A percentile compares a stretch with the other conserved stretches of the same genome.
Evolutionary conservation across 2,329 filamentous ascomycete genomes (phyloP).

Genomic region (Neospermospora avenae): DNA sequence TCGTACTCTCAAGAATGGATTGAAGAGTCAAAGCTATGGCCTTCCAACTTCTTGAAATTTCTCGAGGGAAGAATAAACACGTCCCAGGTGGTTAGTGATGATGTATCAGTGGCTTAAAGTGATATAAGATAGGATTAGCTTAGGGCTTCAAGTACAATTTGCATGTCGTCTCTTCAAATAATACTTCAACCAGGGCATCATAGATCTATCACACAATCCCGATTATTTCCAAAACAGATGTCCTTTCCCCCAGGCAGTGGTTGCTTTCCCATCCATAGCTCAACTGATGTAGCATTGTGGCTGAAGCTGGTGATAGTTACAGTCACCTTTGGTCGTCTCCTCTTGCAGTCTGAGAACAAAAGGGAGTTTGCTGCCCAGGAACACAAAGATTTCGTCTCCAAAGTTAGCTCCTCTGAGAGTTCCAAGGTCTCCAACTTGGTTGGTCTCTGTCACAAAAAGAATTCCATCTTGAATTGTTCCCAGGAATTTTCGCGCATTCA

Average conservation of each 20-base stretch:
- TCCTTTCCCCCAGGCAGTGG: neutral
- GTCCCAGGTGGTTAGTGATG: neutral
- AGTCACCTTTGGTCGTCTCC: neutral
- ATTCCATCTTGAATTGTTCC: neutral
- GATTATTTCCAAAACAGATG: neutral
- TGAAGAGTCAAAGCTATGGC: slow-evolving; percentile 8
- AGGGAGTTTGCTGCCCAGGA: neutral
- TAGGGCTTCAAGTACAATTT: neutral
- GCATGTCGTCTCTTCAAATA: neutral
- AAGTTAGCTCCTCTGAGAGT: neutral
- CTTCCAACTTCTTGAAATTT: slow-evolving; percentile 9
- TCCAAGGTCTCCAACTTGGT: neutral
- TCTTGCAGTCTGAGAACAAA: neutral
- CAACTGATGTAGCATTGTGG: neutral
- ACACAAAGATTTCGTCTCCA: neutral
- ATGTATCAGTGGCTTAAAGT: neutral
- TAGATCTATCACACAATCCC: neutral
- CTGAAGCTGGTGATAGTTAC: neutral
- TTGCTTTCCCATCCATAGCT: neutral
- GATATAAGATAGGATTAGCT: neutral
- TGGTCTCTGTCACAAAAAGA: neutral
- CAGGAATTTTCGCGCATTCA: neutral
- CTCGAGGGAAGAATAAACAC: neutral
- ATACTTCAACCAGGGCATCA: neutral
- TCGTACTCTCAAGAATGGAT: slow-evolving; percentile 21